phyloP scores from a whole-genome alignment of 441 rosid species.

The Bruguiera hainesii region DNA sequence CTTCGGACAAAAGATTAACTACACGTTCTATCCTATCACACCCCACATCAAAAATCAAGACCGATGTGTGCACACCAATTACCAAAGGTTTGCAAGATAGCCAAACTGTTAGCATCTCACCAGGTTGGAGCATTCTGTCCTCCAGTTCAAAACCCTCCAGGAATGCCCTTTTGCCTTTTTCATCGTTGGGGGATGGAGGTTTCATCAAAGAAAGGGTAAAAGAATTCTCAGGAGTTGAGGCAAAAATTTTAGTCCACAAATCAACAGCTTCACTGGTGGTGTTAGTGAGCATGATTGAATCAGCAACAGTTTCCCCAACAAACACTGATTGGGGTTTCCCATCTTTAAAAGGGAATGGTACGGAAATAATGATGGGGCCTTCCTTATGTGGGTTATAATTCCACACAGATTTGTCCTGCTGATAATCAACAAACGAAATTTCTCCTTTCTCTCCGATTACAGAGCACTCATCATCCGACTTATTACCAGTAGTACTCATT shows the following conservation, averaged over 20 bases:
- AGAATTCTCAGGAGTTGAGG: slow-evolving; percentile 45
- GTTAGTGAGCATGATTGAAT: slow-evolving; percentile 40
- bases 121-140: slow-evolving; percentile 52
- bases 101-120: slow-evolving; percentile 44
- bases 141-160: slow-evolving; percentile 39
- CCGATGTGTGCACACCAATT: slow-evolving; percentile 51
- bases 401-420: slow-evolving; percentile 39
- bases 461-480: slow-evolving; percentile 38
- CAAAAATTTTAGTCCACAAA: slow-evolving; percentile 47
- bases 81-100: slow-evolving; percentile 56
- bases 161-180: slow-evolving; percentile 27
- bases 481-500: slow-evolving; percentile 26
- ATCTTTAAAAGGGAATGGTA: slow-evolving; percentile 43
- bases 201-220: slow-evolving; percentile 50
- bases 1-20: slow-evolving; percentile 53
- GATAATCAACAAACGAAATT: slow-evolving; percentile 48
- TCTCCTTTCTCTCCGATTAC: slow-evolving; percentile 52
- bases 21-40: slow-evolving; percentile 48
- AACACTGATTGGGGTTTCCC: slow-evolving; percentile 47
- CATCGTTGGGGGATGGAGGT: slow-evolving; percentile 35
- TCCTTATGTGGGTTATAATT: slow-evolving; percentile 35
- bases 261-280: slow-evolving; percentile 44
- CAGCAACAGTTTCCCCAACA: slow-evolving; percentile 39
- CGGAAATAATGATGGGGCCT: slow-evolving; percentile 40
- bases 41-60: slow-evolving; percentile 44